Evolutionary conservation across 2,329 filamentous ascomycete genomes (phyloP).

Genomic region (Aspergillus sp.): DNA sequence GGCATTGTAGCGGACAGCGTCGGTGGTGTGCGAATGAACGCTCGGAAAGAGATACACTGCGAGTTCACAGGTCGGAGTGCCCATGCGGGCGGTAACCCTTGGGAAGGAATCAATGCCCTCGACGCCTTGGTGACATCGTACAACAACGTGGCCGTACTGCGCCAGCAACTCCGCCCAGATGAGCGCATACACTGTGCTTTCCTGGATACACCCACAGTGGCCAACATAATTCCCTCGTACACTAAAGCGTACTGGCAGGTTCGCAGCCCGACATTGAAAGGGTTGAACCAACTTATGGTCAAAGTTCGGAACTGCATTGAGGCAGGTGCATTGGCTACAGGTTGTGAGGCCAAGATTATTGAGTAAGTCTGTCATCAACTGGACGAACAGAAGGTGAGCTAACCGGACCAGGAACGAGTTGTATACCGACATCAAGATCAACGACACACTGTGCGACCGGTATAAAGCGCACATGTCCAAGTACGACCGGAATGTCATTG

Average conservation of each 20-base stretch:
- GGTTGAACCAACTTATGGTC: slow-evolving; percentile 37
- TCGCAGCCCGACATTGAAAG: slow-evolving; percentile 46
- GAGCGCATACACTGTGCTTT: slow-evolving; percentile 59
- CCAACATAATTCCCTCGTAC: slow-evolving; percentile 60
- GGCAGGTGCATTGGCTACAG: slow-evolving; percentile 39
- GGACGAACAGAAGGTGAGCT: not conserved
- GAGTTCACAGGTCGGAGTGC: slow-evolving; percentile 55
- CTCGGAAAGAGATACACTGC: slow-evolving; percentile 39
- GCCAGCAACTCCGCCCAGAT: slow-evolving; percentile 59
- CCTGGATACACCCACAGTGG: slow-evolving; percentile 54
- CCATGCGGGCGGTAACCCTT: slow-evolving; percentile 60
- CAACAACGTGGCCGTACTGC: slow-evolving; percentile 52
- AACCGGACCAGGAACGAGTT: slow-evolving; percentile 22
- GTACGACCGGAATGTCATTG: slow-evolving; percentile 42
- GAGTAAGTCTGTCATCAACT: slow-evolving; percentile 26
- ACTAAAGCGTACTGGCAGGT: slow-evolving; percentile 51
- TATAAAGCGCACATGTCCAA: slow-evolving; percentile 50
- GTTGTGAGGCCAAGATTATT: slow-evolving; percentile 34
- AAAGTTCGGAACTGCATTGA: slow-evolving; percentile 39
- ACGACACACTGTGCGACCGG: slow-evolving; percentile 47
- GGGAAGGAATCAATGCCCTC: slow-evolving; percentile 62
- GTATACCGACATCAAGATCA: slow-evolving; percentile 52
- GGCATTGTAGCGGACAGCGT: slow-evolving; percentile 27
- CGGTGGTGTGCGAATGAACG: slow-evolving; percentile 35
- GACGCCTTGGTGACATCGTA: slow-evolving; percentile 57